Evolutionary conservation across 1,139 yeast species (phyloP).

Genomic region (Candida buenavistaensis): DNA sequence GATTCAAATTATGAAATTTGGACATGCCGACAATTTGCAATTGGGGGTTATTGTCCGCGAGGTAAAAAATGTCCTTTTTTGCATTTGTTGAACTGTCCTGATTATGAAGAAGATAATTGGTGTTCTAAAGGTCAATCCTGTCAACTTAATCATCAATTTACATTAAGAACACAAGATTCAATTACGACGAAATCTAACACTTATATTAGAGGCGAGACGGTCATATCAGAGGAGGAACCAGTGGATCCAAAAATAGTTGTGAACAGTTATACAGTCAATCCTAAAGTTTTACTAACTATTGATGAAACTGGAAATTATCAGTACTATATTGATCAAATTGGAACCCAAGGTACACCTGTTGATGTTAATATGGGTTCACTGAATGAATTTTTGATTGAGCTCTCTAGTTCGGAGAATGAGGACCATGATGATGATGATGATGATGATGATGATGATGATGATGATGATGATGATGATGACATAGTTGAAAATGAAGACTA

Average conservation of each 20-base stretch:
- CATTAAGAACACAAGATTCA: constrained; percentile 28
- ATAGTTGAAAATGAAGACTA: constrained; percentile 10
- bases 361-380: constrained; percentile 13
- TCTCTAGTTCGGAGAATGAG: constrained; percentile 21
- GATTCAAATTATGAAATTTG: constrained; percentile 41
- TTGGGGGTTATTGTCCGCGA: constrained; percentile 65
- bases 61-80: constrained; percentile 59
- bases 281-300: constrained; percentile 22
- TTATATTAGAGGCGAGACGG: constrained; percentile 18
- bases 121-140: constrained; percentile 57
- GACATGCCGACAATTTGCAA: constrained; percentile 66
- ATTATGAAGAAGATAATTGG: constrained; percentile 56
- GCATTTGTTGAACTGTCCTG: constrained; percentile 72
- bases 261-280: constrained; percentile 39
- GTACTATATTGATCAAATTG: constrained; percentile 25
- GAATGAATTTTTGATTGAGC: constrained; percentile 22
- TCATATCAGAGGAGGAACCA: constrained; percentile 23
- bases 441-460: no score
- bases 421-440: constrained; percentile 14
- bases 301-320: constrained; percentile 27
- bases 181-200: constrained; percentile 22
- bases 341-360: constrained; percentile 5
- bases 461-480: constrained; percentile 12
- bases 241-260: constrained; percentile 18
- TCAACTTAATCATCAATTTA: constrained; percentile 44